Evolutionary conservation across 1,284 basidiomycete genomes (phyloP), one percentile per base, ranked within the genome.

Genomic region (Dichomitus squalens): DNA sequence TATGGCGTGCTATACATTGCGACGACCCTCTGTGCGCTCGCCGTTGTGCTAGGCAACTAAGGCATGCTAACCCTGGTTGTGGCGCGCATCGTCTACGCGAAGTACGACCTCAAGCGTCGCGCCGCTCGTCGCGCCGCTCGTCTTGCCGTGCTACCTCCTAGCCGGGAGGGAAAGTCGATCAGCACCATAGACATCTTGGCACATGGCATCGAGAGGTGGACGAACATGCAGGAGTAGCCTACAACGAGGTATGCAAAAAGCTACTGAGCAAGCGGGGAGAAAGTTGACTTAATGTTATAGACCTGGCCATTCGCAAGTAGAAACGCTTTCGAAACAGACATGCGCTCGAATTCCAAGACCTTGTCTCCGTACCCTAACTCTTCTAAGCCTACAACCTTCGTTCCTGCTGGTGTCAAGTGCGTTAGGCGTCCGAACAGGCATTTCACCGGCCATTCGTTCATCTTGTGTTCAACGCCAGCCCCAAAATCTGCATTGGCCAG

Each of bases 381-480:
- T 9, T 50, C 44, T 1, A 63, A 60, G 4, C 68, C 67, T 16
- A 68, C 63, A 1, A 59, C 63, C 20, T 72, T 66, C 54, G 57
- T 72, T 6, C 68, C 70, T 1, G 63, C 60, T 2, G 35, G 57
- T 2, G 64, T 64, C 0, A 25, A 40, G 69, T 70, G 51, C 14
- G 66, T 61, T 66, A 73, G 79, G 12, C 72, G 84, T 29, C 51
- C 81, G 5, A 71, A 74, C 29, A 80, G 78, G 58, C 83, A 83
- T 57, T 72, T 83, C 11, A 76, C 74, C 0, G 74, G 76, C 1
- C 84, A 86, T 63, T 84, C 84, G 3, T n/a, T n/a, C n/a, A n/a
- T n/a, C n/a, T n/a, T n/a, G n/a, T n/a, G n/a, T n/a, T 86, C 76
- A 84, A 84, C 63, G 83, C 79, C 0, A 82, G 82, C 1, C 80